Evolutionary conservation across 257 asterid genomes (phyloP).

Genomic region (Fraxinus quadrangulata): DNA sequence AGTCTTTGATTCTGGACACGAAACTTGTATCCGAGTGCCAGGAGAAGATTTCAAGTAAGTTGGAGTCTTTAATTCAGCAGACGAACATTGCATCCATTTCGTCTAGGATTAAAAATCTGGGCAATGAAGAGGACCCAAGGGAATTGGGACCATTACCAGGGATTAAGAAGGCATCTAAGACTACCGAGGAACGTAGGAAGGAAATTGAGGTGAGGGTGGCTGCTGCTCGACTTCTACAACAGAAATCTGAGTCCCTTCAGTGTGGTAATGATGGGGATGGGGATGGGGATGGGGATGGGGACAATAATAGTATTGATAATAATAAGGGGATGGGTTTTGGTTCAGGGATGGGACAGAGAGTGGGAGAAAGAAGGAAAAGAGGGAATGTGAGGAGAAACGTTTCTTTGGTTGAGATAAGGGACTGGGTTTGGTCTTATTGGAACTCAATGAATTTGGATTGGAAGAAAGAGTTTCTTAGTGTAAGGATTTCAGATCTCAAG

Average conservation of each 20-base stretch:
- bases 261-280: slow-evolving; percentile 25
- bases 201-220: slow-evolving; percentile 85
- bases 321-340: slow-evolving; percentile 44
- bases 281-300: slow-evolving; percentile 31
- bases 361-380: slow-evolving; percentile 55
- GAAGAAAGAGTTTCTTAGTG: slow-evolving; percentile 52
- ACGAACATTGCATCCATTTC: slow-evolving; percentile 72
- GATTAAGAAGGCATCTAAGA: slow-evolving; percentile 40
- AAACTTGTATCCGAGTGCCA: slow-evolving; percentile 51
- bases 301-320: not conserved
- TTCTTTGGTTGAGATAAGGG: slow-evolving; percentile 68
- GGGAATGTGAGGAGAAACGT: slow-evolving; percentile 49
- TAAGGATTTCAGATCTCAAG: slow-evolving; percentile 53
- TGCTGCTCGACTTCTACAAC: slow-evolving; percentile 80
- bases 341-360: slow-evolving; percentile 47
- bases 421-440: slow-evolving; percentile 67
- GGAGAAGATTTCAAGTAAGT: slow-evolving; percentile 31
- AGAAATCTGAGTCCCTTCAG: slow-evolving; percentile 50
- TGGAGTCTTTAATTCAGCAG: slow-evolving; percentile 69
- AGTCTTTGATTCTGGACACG: slow-evolving; percentile 69
- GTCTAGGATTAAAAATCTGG: slow-evolving; percentile 67
- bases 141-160: slow-evolving; percentile 49
- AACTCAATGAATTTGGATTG: slow-evolving; percentile 50
- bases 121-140: slow-evolving; percentile 73
- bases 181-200: slow-evolving; percentile 76